Evolutionary conservation across 768 basidiomycete genomes (phyloP), one percentile per base, ranked within the genome.

Genomic region (Tephrocybe sp.): DNA sequence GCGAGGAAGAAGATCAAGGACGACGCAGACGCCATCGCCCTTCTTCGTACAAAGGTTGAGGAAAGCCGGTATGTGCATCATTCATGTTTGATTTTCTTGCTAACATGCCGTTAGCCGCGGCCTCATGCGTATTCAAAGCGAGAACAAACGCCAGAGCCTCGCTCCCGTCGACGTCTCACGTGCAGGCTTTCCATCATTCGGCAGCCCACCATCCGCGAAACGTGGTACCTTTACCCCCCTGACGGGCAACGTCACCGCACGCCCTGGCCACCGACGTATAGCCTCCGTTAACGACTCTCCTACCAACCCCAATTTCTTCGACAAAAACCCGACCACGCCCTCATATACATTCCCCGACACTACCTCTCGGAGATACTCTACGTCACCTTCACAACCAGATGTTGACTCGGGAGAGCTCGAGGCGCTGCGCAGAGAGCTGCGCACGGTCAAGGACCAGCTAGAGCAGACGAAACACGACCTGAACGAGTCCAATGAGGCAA

Each of bases 101-200:
- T 24, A 41, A 53, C 30, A 28, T 51, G 17, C 28, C 55, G 46
- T 58, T 11, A 90, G 90, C 59, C 86, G 90, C 39, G 91, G 89
- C 21, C 75, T 93, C 45, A 93, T 93, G 91, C 81, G 88, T 15
- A 75, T 93, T 8, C 91, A 93, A 64, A 82, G 84, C 8, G 90
- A 93, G 66, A 87, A 73, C 59, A 75, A 85, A 48, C 76, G 88
- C 24, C 77, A 81, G 56, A 86, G 84, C 63, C 71, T 74, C 47
- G 62, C 70, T 12, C 70, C 79, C 12, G 65, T 84, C 30, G 88
- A 90, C 60, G 54, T 85, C 24, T 75, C 78, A 18, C 74, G 84
- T 5, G 77, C 83, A 14, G 67, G 72, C 45, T 25, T 72, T 45
- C 51, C 67, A 34, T 58, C 65, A 42, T 66, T 72, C 43, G 55